Evolutionary conservation across 2,329 filamentous ascomycete species (phyloP).

Genomic region (Septoria linicola): DNA sequence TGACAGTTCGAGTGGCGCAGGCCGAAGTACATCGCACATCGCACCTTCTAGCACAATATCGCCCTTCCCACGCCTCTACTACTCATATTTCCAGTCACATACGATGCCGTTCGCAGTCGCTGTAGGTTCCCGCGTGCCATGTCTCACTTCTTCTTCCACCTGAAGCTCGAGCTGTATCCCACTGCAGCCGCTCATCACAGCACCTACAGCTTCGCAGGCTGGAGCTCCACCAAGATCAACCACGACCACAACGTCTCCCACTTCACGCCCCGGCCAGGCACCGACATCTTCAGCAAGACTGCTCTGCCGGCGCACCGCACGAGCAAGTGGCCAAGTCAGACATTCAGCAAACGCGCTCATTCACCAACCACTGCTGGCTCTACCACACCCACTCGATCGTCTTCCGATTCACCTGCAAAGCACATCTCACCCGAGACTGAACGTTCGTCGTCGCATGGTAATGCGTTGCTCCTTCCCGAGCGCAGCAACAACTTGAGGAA

Average conservation of each 20-base stretch:
- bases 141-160: conserved; percentile 65
- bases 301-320: conserved; percentile 45
- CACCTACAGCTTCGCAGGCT: no score
- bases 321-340: conserved; percentile 38
- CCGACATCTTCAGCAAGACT: conserved; percentile 47
- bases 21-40: no score
- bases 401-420: conserved; percentile 17
- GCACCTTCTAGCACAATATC: no score
- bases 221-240: no score
- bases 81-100: no score
- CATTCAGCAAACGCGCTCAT: conserved; percentile 18
- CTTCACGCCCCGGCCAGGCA: conserved; percentile 43
- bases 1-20: no score
- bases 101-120: background rate
- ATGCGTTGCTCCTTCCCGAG: conserved; percentile 39
- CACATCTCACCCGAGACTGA: conserved; percentile 24
- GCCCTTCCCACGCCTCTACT: no score
- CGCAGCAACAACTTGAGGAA: conserved; percentile 40
- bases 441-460: conserved; percentile 35
- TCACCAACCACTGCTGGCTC: conserved; percentile 12
- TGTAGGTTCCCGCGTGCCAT: conserved; percentile 39
- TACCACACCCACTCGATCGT: conserved; percentile 15
- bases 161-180: conserved; percentile 59
- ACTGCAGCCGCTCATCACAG: conserved; percentile 23
- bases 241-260: conserved; percentile 1